Evolutionary conservation across 139 green algal genomes (phyloP).

Genomic region (Coelastrella sp.): DNA sequence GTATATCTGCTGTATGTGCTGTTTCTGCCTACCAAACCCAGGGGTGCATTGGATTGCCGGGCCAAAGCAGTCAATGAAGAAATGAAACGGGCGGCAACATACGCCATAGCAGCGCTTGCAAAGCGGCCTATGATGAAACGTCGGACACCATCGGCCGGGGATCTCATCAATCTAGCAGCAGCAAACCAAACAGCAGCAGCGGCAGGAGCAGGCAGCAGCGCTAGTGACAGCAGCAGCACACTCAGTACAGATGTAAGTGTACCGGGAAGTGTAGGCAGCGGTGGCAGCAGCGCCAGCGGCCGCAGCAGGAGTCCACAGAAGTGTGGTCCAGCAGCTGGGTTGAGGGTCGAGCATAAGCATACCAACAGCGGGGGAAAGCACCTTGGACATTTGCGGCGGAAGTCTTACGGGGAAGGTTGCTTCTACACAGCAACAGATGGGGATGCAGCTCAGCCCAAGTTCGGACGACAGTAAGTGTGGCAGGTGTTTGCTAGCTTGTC

Average conservation of each 20-base stretch:
- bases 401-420: not conserved
- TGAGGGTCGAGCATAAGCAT: not conserved
- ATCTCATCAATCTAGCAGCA: slow-evolving; percentile 30
- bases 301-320: slow-evolving; percentile 8
- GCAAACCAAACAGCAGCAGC: slow-evolving; percentile 8
- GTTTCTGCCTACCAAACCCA: not conserved
- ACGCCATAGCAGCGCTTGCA: slow-evolving; percentile 60
- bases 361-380: not conserved
- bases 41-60: slow-evolving; percentile 48
- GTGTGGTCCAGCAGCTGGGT: slow-evolving; percentile 7
- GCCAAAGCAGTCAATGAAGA: slow-evolving; percentile 59
- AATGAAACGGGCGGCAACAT: slow-evolving; percentile 64
- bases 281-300: not conserved
- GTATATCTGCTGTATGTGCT: not conserved
- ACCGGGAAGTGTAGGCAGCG: not conserved
- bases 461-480: slow-evolving; percentile 3
- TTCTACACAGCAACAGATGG: not conserved
- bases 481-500: not conserved
- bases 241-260: not conserved
- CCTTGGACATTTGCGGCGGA: not conserved
- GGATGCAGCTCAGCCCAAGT: not conserved
- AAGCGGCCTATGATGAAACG: slow-evolving; percentile 40
- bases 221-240: slow-evolving; percentile 15
- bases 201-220: slow-evolving; percentile 18
- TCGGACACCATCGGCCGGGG: slow-evolving; percentile 6